phyloP scores from a whole-genome alignment of 2,329 filamentous ascomycete genomes.

The Cladosporium sp. region DNA sequence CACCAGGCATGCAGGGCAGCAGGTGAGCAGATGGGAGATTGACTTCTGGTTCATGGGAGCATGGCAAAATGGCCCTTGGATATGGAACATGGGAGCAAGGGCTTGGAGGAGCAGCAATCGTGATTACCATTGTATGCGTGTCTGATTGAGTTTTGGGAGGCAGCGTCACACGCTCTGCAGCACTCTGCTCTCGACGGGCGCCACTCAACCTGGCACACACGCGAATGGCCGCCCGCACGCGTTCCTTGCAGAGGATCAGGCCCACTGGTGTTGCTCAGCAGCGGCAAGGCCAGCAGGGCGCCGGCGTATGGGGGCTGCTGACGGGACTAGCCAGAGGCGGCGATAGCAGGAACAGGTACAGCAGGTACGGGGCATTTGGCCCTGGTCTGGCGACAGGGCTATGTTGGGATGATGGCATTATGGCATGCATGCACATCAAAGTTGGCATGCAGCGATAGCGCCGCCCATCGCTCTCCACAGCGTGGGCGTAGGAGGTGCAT shows the following conservation, averaged over 20 bases:
- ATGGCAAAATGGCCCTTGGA: slow-evolving; percentile 7
- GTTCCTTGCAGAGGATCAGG: slow-evolving; percentile 20
- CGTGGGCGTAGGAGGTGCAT: background rate
- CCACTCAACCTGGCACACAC: slow-evolving; percentile 18
- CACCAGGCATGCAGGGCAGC: slow-evolving; percentile 2
- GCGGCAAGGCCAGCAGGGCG: slow-evolving; percentile 1
- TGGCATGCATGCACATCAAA: background rate
- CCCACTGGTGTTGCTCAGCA: slow-evolving; percentile 19
- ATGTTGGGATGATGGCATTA: background rate
- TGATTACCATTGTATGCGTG: background rate
- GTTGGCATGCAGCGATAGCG: slow-evolving; percentile 15
- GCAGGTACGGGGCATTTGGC: background rate
- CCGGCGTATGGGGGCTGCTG: slow-evolving; percentile 11
- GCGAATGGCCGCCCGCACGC: slow-evolving; percentile 1
- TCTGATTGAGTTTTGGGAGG: background rate
- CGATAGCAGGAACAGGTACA: background rate
- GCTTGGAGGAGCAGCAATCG: background rate
- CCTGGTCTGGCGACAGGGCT: background rate
- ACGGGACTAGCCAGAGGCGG: background rate
- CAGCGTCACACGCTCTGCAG: background rate
- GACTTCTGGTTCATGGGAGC: background rate
- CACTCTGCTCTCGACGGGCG: background rate
- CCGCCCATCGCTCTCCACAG: slow-evolving; percentile 12
- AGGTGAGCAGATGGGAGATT: slow-evolving; percentile 11
- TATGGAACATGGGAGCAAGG: background rate